A percentile compares a stretch with the other conserved stretches of the same genome.
Evolutionary conservation across 1,139 yeast species (phyloP).

Genomic region (Starmera stellimalicola): DNA sequence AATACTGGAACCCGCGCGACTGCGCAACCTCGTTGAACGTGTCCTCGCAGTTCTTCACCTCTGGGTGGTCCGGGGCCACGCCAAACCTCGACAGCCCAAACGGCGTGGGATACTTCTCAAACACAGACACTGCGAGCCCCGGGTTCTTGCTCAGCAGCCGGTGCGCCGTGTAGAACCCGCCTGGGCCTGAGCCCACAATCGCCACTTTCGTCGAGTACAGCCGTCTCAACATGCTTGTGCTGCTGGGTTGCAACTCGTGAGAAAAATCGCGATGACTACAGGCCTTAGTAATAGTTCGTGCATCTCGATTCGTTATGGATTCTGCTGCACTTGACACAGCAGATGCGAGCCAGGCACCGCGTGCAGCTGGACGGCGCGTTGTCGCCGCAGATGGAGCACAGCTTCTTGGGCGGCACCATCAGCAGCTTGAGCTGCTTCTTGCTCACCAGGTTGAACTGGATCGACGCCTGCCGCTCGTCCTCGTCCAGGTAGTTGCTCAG

Average conservation of each 20-base stretch:
- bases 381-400: slow-evolving; percentile 35
- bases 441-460: slow-evolving; percentile 14
- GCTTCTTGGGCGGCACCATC: slow-evolving; percentile 25
- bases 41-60: slow-evolving; percentile 83
- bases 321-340: slow-evolving; percentile 28
- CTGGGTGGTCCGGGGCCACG: slow-evolving; percentile 99
- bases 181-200: slow-evolving; percentile 92
- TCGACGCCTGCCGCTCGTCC: slow-evolving; percentile 19
- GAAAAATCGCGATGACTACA: too few species aligned
- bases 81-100: slow-evolving; percentile 89
- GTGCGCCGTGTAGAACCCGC: slow-evolving; percentile 87
- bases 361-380: slow-evolving; percentile 29
- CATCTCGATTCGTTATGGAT: slow-evolving; percentile 36
- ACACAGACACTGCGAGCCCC: slow-evolving; percentile 48
- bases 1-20: slow-evolving; percentile 40
- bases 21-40: slow-evolving; percentile 51
- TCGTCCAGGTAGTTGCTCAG: slow-evolving; percentile 31
- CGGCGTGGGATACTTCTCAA: slow-evolving; percentile 82
- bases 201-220: slow-evolving; percentile 25
- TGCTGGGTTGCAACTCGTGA: too few species aligned
- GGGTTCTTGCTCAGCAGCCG: slow-evolving; percentile 49
- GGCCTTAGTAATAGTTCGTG: slow-evolving; percentile 10
- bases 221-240: not conserved
- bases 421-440: slow-evolving; percentile 13
- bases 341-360: slow-evolving; percentile 28